These are phyloP conservation scores for Hirsutella thompsonii DNA, from an alignment of 2,329 filamentous ascomycete genomes.

Conservation along the genomic window DNA sequence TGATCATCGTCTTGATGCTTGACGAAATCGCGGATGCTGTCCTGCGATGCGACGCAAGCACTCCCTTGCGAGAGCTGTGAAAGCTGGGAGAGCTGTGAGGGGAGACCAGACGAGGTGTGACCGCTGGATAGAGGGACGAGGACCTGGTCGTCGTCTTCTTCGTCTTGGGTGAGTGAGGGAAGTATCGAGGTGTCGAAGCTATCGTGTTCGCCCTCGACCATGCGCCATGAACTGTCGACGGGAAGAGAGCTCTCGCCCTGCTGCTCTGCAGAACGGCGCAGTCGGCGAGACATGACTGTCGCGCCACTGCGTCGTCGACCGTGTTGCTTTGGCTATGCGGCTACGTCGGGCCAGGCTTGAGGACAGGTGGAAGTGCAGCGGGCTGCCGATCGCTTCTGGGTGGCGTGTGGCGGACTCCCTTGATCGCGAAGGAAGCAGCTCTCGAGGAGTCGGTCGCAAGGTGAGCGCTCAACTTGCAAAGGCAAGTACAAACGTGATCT, in stretches of 20 bases:
- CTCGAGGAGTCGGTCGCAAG: too few relatives aligned
- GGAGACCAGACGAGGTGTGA: constrained; percentile 19
- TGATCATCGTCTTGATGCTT: constrained; percentile 41
- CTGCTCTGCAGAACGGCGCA: constrained; percentile 2
- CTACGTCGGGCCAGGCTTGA: not conserved
- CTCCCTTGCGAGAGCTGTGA: constrained; percentile 15
- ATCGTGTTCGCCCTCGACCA: constrained; percentile 48
- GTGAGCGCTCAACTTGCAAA: too few relatives aligned
- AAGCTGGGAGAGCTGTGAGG: constrained; percentile 30
- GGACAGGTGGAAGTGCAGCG: not conserved
- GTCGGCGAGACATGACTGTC: constrained; percentile 2
- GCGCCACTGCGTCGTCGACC: not conserved
- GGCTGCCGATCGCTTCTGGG: too few relatives aligned
- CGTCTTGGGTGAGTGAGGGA: constrained; percentile 27
- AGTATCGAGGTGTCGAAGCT: constrained; percentile 45
- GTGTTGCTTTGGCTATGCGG: not conserved
- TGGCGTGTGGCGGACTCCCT: too few relatives aligned
- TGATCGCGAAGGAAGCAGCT: too few relatives aligned
- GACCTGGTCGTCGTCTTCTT: constrained; percentile 24
- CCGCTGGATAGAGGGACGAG: constrained; percentile 25
- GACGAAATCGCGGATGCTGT: constrained; percentile 41
- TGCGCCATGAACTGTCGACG: constrained; percentile 45
- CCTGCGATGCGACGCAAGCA: constrained; percentile 33
- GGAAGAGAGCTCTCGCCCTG: constrained; percentile 18
- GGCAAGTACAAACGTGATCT: too few relatives aligned